Percentiles rank a stretch among this genome's conserved stretches.
phyloP scores from a whole-genome alignment of 1,139 yeast genomes.

The Lodderomyces orthopsilosis region DNA sequence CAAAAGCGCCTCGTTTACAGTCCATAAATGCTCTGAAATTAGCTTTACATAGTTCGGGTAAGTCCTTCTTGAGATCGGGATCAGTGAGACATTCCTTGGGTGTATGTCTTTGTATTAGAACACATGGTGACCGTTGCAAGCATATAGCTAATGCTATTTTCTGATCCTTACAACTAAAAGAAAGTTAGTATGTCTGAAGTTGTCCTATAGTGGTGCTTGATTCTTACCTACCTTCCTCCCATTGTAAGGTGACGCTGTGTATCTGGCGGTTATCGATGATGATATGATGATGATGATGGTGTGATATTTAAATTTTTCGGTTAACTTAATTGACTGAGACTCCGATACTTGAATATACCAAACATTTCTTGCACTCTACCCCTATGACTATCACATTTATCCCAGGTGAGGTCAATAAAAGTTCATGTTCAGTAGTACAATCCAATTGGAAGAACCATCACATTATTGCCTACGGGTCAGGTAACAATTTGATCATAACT shows the following conservation, averaged over 20 bases:
- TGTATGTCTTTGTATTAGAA: constrained; percentile 80
- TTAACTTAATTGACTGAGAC: no score
- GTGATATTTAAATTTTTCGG: constrained; percentile 2
- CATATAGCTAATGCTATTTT: constrained; percentile 92
- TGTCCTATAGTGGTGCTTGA: neutral
- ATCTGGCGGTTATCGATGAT: neutral
- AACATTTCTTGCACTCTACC: neutral
- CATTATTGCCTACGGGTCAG: constrained; percentile 77
- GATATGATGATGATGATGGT: neutral
- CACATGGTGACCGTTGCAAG: constrained; percentile 94
- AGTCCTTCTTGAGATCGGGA: constrained; percentile 68
- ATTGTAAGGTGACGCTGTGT: constrained; percentile 11
- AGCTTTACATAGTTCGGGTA: constrained; percentile 87
- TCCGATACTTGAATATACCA: no score
- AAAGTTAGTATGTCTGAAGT: constrained; percentile 2
- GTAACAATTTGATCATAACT: constrained; percentile 72
- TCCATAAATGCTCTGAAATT: constrained; percentile 84
- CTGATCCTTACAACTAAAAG: constrained; percentile 84
- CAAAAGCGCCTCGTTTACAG: constrained; percentile 81
- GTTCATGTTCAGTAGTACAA: constrained; percentile 56
- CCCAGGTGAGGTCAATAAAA: constrained; percentile 80
- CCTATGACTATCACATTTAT: constrained; percentile 66
- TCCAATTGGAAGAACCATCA: constrained; percentile 67
- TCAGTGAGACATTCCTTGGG: constrained; percentile 86
- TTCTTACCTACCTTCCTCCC: constrained; percentile 33